Evolutionary conservation across 1,284 basidiomycete genomes (phyloP), one percentile per base, ranked within the genome.

Genomic region (Anthracocystis walkeri): DNA sequence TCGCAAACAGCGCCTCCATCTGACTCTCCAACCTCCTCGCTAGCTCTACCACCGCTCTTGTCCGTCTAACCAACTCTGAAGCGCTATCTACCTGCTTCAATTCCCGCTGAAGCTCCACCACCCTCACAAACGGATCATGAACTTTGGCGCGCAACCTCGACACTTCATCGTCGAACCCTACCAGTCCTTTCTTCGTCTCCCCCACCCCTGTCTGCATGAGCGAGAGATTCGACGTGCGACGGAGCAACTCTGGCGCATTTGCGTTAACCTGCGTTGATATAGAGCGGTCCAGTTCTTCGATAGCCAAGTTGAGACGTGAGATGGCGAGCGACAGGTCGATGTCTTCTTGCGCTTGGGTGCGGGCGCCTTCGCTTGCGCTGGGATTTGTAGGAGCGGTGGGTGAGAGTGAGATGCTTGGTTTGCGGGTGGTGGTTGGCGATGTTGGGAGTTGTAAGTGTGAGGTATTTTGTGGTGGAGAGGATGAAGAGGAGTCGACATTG

Each of bases 291-390:
- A 79, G 57, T 33, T 77, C 75, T 38, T 77, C 75, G 27, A 79
- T 79, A 2, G 71, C 71, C 2, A 79, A 45, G 18, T 77, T 77
- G 35, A 79, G 67, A 6, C 77, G 68, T 1, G 75, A 65, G 38
- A 79, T 71, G 44, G 75, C 65, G 10, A 77, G 70, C 2, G 67
- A 68, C 5, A 79, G 57, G 29, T 79, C 75, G 18, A 77, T 41
- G 12, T 79, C 74, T 38, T 67, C 64, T 38, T 64, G 57, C 4
- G 53, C 58, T 18, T 65, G 35, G 35, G 12, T 38, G 65, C 21
- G 58, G 59, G 38, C 55, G 48, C 35, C 62, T 62, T 18, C 14
- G 35, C 63, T 46, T 29, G 50, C 20, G 25, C n/a, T 11, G 3
- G 44, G 38, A 11, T 48, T 35, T 16, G 14, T 20, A 20, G 51